Conservation (phyloP, 2,329 filamentous ascomycete genomes). For the Fusarium sp. region DNA sequence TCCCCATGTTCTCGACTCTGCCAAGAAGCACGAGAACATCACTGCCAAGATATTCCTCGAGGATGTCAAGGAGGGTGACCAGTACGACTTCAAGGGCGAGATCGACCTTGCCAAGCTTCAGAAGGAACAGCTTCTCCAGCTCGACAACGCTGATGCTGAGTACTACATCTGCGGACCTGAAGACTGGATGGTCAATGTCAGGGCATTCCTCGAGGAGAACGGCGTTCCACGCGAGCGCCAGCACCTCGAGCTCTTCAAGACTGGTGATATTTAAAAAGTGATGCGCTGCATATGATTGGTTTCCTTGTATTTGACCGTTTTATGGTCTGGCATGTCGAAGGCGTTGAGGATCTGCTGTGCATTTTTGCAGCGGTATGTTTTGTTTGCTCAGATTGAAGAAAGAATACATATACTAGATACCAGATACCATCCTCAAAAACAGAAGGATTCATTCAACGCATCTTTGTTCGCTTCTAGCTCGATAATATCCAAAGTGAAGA, state of each 20-base stretch:
- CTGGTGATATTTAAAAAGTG: conserved; percentile 51
- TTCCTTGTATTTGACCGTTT: neutral
- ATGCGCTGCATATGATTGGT: neutral
- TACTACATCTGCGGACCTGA: conserved; percentile 80
- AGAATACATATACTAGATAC: conserved; percentile 30
- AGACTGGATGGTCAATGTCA: conserved; percentile 72
- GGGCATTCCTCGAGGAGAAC: conserved; percentile 59
- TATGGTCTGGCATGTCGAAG: conserved; percentile 25
- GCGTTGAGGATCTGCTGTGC: conserved; percentile 27
- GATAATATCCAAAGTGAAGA: neutral
- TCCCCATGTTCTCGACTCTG: conserved; percentile 58
- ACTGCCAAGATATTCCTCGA: conserved; percentile 66
- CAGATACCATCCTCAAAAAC: conserved; percentile 1
- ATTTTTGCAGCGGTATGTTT: conserved; percentile 12
- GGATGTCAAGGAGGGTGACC: conserved; percentile 57
- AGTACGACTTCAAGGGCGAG: conserved; percentile 68
- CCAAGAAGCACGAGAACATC: conserved; percentile 47
- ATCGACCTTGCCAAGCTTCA: conserved; percentile 67
- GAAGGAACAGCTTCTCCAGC: conserved; percentile 61
- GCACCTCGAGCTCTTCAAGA: conserved; percentile 75
- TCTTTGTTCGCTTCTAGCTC: neutral
- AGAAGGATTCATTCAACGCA: neutral
- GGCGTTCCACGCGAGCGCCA: conserved; percentile 69
- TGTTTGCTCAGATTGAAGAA: conserved; percentile 7
- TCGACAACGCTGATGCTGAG: conserved; percentile 62